Percentiles rank a stretch among this genome's conserved stretches.
phyloP scores from a whole-genome alignment of 2,329 filamentous ascomycete genomes.

The Sphaerulina populicola region DNA sequence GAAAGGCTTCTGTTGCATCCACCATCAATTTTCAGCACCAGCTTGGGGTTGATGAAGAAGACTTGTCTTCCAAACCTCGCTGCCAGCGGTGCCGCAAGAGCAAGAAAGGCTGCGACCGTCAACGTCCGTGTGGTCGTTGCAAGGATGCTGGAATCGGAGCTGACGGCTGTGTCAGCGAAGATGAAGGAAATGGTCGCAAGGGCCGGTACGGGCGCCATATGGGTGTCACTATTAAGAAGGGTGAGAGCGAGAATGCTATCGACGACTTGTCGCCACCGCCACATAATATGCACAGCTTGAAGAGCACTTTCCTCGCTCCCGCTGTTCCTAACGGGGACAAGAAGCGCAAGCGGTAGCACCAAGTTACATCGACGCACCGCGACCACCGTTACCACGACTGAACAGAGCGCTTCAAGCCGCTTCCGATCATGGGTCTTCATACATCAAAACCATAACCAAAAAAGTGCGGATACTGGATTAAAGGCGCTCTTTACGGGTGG shows the following conservation, averaged over 20 bases:
- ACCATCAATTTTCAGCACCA: slow-evolving; percentile 55
- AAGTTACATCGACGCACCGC: too few species aligned
- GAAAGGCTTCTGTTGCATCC: slow-evolving; percentile 62
- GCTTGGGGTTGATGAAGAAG: slow-evolving; percentile 64
- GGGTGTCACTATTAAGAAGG: slow-evolving; percentile 59
- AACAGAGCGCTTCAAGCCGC: neutral
- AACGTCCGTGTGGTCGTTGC: slow-evolving; percentile 89
- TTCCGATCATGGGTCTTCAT: neutral
- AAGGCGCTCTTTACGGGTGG: neutral
- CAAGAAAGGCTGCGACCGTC: slow-evolving; percentile 97
- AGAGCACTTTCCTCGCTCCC: slow-evolving; percentile 31
- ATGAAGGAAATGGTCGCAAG: slow-evolving; percentile 94
- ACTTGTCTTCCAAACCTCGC: slow-evolving; percentile 87
- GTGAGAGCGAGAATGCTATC: slow-evolving; percentile 15
- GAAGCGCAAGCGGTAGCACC: slow-evolving; percentile 39
- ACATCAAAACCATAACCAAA: neutral
- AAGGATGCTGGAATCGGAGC: slow-evolving; percentile 89
- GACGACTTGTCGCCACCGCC: slow-evolving; percentile 13
- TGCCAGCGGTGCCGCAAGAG: slow-evolving; percentile 98
- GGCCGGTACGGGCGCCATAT: slow-evolving; percentile 73
- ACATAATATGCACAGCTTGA: slow-evolving; percentile 25
- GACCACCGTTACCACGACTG: too few species aligned
- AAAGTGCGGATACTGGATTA: neutral
- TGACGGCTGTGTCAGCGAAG: slow-evolving; percentile 93
- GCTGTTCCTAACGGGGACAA: slow-evolving; percentile 53